Evolutionary conservation across 305 asterid species (phyloP).

Genomic region (Fraxinus albicans): DNA sequence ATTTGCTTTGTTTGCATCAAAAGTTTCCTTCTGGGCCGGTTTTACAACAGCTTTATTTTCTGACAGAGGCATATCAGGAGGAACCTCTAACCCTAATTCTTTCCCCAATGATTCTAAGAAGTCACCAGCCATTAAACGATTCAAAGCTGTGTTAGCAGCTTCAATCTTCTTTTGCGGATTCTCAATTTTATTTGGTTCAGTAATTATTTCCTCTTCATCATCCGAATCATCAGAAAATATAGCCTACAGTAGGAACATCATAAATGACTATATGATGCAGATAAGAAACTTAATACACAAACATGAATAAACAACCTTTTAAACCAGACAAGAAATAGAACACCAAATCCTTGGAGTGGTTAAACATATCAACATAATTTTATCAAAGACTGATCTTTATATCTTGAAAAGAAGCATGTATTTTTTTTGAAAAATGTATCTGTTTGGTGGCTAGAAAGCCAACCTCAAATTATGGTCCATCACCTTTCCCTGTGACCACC

Average conservation of each 20-base stretch:
- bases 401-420: neutral
- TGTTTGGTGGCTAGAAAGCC: neutral
- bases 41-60: slow-evolving; percentile 37
- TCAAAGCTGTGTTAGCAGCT: slow-evolving; percentile 76
- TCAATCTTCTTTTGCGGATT: slow-evolving; percentile 63
- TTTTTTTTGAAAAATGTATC: neutral
- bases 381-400: neutral
- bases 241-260: slow-evolving; percentile 50
- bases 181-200: slow-evolving; percentile 40
- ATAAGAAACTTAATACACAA: neutral
- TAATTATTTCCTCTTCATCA: slow-evolving; percentile 54
- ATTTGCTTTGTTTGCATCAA: slow-evolving; percentile 27
- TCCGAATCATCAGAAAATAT: slow-evolving; percentile 94
- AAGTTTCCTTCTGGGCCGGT: slow-evolving; percentile 33
- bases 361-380: neutral
- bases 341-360: neutral
- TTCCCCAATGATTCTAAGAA: slow-evolving; percentile 92
- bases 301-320: neutral
- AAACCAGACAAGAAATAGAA: neutral
- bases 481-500: neutral
- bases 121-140: slow-evolving; percentile 93
- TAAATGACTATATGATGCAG: neutral
- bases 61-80: slow-evolving; percentile 61
- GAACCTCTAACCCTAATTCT: slow-evolving; percentile 82
- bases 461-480: neutral